Conservation (phyloP, 768 basidiomycete genomes). For the Rhodotorula toruloides region DNA sequence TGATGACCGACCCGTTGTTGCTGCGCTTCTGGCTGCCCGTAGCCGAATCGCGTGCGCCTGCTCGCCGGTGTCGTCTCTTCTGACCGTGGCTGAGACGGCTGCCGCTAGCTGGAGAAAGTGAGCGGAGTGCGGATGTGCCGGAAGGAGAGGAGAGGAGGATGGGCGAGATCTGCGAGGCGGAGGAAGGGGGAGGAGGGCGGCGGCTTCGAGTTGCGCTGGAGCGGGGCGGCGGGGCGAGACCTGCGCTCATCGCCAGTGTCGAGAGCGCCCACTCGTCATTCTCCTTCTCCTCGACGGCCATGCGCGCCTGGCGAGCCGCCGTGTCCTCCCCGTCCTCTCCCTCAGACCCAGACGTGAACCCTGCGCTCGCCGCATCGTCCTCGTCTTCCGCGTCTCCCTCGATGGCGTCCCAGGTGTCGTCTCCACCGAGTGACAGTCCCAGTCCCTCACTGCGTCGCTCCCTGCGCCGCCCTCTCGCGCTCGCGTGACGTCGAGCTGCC, state of each 20-base stretch:
- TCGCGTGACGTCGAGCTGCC: not conserved
- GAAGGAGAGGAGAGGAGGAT: too few relatives aligned
- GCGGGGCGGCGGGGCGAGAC: not conserved
- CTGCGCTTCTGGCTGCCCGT: conserved; percentile 1
- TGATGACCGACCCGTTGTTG: not conserved
- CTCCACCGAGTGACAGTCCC: too few relatives aligned
- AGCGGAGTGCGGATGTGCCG: not conserved
- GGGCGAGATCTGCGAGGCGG: not conserved
- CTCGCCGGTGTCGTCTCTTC: not conserved
- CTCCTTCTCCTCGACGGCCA: not conserved
- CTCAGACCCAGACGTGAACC: not conserved
- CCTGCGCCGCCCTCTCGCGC: too few relatives aligned
- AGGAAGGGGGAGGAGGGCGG: not conserved
- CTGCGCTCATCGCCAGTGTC: not conserved
- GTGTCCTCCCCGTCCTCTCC: not conserved
- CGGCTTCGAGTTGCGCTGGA: not conserved
- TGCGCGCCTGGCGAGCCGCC: not conserved
- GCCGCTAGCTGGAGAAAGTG: not conserved
- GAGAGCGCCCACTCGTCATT: not conserved
- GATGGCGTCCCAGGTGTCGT: too few relatives aligned
- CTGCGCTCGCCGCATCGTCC: not conserved
- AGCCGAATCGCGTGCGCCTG: not conserved
- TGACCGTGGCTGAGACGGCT: not conserved
- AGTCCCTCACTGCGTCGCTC: too few relatives aligned
- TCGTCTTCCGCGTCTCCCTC: not conserved